These are phyloP conservation scores for Musa balbisiana DNA, from an alignment of 202 grass and related monocot species.

Conservation along the genomic window DNA sequence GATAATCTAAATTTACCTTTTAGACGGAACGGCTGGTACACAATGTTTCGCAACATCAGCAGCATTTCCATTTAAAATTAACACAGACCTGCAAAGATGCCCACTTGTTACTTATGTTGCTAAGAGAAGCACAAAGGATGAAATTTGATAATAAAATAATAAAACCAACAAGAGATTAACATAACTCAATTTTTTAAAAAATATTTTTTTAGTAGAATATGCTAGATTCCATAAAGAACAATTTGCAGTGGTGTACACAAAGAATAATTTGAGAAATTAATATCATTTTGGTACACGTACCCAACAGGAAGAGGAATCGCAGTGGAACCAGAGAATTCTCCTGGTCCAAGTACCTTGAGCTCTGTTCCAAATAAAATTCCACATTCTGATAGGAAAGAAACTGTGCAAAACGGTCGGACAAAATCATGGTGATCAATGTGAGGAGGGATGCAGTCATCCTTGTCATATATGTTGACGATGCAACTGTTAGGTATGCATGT, in stretches of 20 bases:
- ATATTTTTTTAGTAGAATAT: no score
- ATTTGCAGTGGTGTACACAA: no score
- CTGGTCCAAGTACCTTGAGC: conserved; percentile 47
- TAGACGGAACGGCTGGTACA: conserved; percentile 70
- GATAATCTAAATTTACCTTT: conserved; percentile 50
- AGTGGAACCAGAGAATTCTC: conserved; percentile 49
- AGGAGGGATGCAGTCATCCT: conserved; percentile 88
- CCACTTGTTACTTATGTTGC: no score
- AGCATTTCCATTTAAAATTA: conserved; percentile 85
- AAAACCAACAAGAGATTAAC: conserved; percentile 8
- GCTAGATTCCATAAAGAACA: no score
- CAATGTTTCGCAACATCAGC: conserved; percentile 92
- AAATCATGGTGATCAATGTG: conserved; percentile 97
- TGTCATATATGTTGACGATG: conserved; percentile 92
- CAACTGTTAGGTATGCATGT: conserved; percentile 75
- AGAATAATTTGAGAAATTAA: no score
- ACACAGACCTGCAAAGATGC: conserved; percentile 50
- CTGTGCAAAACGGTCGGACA: conserved; percentile 76
- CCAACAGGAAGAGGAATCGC: conserved; percentile 62
- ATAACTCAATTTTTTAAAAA: not conserved
- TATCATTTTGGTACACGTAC: conserved; percentile 24
- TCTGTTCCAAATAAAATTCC: conserved; percentile 59
- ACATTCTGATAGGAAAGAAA: conserved; percentile 77
- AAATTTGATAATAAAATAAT: conserved; percentile 2
- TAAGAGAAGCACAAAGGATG: no score